Conservation (phyloP, 352 stramenopile genomes). For the Globisporangium emineosum region DNA sequence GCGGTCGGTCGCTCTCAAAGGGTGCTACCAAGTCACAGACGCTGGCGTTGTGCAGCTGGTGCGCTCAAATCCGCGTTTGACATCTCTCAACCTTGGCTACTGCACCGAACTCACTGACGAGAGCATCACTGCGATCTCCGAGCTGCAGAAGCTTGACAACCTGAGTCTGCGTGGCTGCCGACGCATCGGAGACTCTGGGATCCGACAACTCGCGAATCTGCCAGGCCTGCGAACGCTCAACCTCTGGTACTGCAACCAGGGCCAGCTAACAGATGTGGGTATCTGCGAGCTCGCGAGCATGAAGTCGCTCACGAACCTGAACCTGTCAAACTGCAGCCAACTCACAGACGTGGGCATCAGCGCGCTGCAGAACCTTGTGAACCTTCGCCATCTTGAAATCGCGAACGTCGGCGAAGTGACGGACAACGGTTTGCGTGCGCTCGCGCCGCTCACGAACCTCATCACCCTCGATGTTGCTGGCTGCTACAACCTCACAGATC, state of each 20-base stretch:
- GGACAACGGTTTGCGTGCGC: conserved; percentile 44
- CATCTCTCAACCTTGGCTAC: conserved; percentile 71
- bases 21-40: conserved; percentile 68
- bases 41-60: conserved; percentile 18
- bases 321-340: conserved; percentile 78
- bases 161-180: conserved; percentile 64
- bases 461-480: conserved; percentile 66
- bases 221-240: conserved; percentile 53
- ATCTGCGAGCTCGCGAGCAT: conserved; percentile 46
- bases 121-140: conserved; percentile 46
- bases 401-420: conserved; percentile 76
- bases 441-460: conserved; percentile 54
- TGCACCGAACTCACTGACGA: conserved; percentile 71
- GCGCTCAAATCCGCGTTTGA: conserved; percentile 30
- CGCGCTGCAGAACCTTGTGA: conserved; percentile 45
- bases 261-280: conserved; percentile 58
- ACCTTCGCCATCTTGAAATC: conserved; percentile 66
- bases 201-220: conserved; percentile 39
- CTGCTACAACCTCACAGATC: conserved; percentile 81
- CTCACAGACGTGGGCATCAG: conserved; percentile 62
- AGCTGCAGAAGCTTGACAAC: conserved; percentile 37
- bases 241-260: conserved; percentile 83
- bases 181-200: conserved; percentile 51
- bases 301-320: conserved; percentile 61
- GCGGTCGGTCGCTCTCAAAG: conserved; percentile 49